Base-by-base conservation (phyloP, 306 rosid genomes). In the Alnus rubra region DNA sequence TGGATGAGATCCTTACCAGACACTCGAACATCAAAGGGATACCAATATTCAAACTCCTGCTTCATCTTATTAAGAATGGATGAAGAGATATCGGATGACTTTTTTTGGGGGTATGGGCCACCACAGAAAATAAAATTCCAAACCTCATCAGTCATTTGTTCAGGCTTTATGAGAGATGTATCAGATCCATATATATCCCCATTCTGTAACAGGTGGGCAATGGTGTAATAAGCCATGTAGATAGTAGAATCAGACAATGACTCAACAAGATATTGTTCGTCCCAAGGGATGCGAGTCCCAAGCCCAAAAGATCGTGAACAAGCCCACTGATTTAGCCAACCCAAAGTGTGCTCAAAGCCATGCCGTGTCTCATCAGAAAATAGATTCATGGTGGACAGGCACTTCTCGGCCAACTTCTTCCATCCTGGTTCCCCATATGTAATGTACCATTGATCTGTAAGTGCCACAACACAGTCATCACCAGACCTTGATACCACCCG, bases 1-100 rank as follows among this genome's bases (percentile, higher is more conserved):
- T 92, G 98, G 74, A 94, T 88, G 63, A 94, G 94, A 88, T 92
- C 98, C 83, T 94, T 94, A n/a, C 97, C 98, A 78, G 98, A 94
- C 59, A 89, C 98, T 48, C 98, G 89, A 68, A 94, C 89, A 83
- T 94, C 98, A 84, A 92, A 94, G 18, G 98, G 98, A 72, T 94
- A 94, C 98, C 98, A 94, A 76, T 94, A 94, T 78, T 94, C 98
- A 92, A 94, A 94, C 87, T 94, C 98, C 71, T 64, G 87, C 86
- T 92, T 94, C 97, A 94, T 94, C 87, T 79, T 87, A 2, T 73
- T 84, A 42, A 94, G 87, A 79, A 89, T 76, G 10, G 89, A 80
- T 23, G 84, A 73, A 11, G 93, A 69, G 78, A 94, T 89, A 69
- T 87, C 87, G 10, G 97, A 76, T 77, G 97, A 86, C 60, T 84